Conservation (phyloP, 768 basidiomycete species). For the Trametes villosa region DNA sequence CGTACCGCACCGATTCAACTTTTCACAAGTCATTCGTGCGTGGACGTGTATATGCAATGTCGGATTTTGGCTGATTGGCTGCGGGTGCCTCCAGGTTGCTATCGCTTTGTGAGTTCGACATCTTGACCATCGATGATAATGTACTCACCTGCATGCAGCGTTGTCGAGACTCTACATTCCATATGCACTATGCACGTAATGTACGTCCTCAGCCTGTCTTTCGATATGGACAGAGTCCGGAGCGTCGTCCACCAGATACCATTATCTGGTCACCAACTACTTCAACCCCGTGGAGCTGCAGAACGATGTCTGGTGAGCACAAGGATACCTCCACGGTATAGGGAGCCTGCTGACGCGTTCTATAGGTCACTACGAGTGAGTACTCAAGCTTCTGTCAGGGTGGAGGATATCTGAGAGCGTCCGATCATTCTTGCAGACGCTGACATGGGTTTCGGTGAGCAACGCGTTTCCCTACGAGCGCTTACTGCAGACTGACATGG, state of each 20-base stretch:
- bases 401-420: neutral
- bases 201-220: neutral
- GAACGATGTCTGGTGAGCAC: neutral
- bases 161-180: neutral
- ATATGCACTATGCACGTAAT: neutral
- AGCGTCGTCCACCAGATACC: neutral
- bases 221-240: neutral
- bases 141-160: neutral
- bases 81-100: neutral
- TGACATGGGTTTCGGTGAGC: neutral
- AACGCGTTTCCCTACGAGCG: neutral
- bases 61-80: neutral
- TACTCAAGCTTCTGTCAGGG: no score
- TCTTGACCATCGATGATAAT: neutral
- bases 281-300: neutral
- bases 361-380: neutral
- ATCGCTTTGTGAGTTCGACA: neutral
- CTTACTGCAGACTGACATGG: neutral
- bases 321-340: neutral
- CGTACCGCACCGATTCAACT: neutral
- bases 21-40: neutral
- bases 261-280: neutral
- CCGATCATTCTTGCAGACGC: neutral
- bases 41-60: no score
- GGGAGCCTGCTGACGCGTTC: neutral